Conservation (phyloP, 2,329 filamentous ascomycete species). For the Botryotinia calthae region DNA sequence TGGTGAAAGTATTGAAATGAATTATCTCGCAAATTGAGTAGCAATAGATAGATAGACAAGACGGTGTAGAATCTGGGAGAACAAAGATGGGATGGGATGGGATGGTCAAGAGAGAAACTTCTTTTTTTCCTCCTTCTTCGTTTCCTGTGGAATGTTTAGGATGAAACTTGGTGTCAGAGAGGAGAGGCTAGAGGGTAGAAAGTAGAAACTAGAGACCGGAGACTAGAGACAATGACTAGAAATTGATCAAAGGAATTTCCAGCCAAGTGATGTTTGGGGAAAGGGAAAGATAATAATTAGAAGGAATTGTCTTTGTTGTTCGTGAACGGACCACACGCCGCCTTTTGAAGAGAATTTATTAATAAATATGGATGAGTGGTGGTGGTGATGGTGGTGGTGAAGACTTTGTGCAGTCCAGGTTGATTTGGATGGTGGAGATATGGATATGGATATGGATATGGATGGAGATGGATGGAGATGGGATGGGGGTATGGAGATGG, state of each 20-base stretch:
- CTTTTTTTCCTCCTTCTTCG: background rate
- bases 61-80: slow-evolving; percentile 1
- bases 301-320: slow-evolving; percentile 8
- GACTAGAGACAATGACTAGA: slow-evolving; percentile 3
- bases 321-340: background rate
- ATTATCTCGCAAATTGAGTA: background rate
- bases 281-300: too few relatives aligned
- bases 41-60: background rate
- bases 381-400: background rate
- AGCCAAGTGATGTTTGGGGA: background rate
- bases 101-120: background rate
- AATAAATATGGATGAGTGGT: background rate
- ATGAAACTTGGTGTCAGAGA: slow-evolving; percentile 10
- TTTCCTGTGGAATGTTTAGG: slow-evolving; percentile 9
- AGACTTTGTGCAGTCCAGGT: background rate
- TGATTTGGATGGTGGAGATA: background rate
- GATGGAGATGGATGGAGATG: background rate
- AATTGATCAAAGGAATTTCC: slow-evolving; percentile 10
- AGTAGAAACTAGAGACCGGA: background rate
- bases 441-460: background rate
- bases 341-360: background rate
- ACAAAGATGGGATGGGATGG: slow-evolving; percentile 16
- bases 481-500: background rate
- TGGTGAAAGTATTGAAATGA: background rate
- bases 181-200: background rate